Percentiles rank a stretch among this genome's conserved stretches.
Evolutionary conservation across 2,329 filamentous ascomycete species (phyloP).

Genomic region (Verticillium tricorpus): DNA sequence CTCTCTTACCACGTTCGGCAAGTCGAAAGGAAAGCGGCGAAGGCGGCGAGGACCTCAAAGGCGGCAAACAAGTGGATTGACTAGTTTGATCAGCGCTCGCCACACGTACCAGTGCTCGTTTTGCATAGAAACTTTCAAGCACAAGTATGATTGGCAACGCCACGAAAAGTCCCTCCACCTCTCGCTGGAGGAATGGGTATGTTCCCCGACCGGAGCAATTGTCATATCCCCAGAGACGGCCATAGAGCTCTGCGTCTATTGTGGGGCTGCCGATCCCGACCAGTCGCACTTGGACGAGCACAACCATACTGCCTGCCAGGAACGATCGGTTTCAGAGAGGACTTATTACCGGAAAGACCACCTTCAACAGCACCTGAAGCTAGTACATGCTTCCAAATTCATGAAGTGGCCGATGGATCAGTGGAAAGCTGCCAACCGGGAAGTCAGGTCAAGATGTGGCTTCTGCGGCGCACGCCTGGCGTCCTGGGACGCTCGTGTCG

Average conservation of each 20-base stretch:
- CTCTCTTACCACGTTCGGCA: conserved; percentile 16
- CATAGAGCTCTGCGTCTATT: conserved; percentile 31
- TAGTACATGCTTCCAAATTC: conserved; percentile 35
- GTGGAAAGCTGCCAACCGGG: conserved; percentile 29
- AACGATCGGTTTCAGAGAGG: conserved; percentile 39
- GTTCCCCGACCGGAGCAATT: conserved; percentile 27
- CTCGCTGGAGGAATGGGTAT: conserved; percentile 43
- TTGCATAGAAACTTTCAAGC: conserved; percentile 39
- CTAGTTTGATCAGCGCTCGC: neutral
- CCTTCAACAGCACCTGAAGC: conserved; percentile 35
- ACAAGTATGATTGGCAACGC: conserved; percentile 41
- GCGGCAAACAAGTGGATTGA: neutral
- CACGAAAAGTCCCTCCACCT: conserved; percentile 45
- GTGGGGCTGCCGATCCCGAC: conserved; percentile 24
- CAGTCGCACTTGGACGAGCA: conserved; percentile 29
- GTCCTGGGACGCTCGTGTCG: conserved; percentile 29
- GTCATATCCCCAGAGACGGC: conserved; percentile 38
- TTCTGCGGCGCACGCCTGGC: conserved; percentile 32
- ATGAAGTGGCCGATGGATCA: conserved; percentile 37
- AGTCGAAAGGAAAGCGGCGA: neutral
- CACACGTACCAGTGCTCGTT: conserved; percentile 38
- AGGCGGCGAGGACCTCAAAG: conserved; percentile 3
- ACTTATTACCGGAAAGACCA: conserved; percentile 40
- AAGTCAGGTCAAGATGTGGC: conserved; percentile 34
- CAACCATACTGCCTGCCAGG: conserved; percentile 42